phyloP scores from a whole-genome alignment of 1,139 yeast species.

The Blastobotrys apis region DNA sequence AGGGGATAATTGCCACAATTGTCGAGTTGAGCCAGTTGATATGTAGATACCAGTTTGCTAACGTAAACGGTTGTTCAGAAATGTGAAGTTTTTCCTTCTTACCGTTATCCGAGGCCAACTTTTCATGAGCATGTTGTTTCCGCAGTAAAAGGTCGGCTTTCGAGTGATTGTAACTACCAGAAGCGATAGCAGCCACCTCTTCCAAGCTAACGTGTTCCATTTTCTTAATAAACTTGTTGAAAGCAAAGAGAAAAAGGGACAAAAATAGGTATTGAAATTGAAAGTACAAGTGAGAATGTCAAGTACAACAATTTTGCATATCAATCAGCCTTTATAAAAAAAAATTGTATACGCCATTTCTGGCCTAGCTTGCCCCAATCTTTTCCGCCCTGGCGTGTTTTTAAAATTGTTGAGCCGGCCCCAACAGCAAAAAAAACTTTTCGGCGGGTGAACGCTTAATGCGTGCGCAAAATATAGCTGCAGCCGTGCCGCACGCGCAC shows the following conservation, averaged over 20 bases:
- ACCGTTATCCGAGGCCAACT: slow-evolving; percentile 8
- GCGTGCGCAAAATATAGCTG: no score
- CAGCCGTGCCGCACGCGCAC: no score
- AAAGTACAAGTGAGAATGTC: no score
- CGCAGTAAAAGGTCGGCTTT: slow-evolving; percentile 44
- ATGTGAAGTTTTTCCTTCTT: slow-evolving; percentile 53
- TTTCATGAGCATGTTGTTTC: slow-evolving; percentile 30
- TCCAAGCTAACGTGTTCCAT: slow-evolving; percentile 52
- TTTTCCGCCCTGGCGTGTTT: no score
- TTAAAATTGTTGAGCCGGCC: no score
- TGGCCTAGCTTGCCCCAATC: no score
- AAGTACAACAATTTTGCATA: no score
- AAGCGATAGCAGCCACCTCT: slow-evolving; percentile 79
- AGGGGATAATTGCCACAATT: slow-evolving; percentile 71
- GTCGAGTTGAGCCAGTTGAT: slow-evolving; percentile 88
- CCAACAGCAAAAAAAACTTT: no score
- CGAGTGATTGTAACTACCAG: slow-evolving; percentile 81
- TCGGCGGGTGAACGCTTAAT: no score
- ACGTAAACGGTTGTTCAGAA: slow-evolving; percentile 89
- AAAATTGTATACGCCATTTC: no score
- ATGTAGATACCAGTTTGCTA: slow-evolving; percentile 77
- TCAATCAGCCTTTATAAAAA: no score
- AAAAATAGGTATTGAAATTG: no score
- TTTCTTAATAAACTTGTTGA: background rate
- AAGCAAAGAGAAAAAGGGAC: background rate